Conservation (phyloP, 2,329 filamentous ascomycete species). For the Didymella exigua region DNA sequence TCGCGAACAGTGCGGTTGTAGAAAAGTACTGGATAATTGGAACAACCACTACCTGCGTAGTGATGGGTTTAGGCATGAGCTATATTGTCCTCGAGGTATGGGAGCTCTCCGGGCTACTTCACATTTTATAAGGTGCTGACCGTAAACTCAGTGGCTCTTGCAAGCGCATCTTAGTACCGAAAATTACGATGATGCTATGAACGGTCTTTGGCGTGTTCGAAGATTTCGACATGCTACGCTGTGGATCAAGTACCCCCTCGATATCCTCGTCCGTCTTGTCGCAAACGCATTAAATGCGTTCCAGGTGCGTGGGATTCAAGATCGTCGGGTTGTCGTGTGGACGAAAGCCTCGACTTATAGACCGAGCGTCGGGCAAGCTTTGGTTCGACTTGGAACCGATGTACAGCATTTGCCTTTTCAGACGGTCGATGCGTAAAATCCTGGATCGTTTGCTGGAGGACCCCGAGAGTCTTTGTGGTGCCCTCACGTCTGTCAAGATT, state of each 20-base stretch:
- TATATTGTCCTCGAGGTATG: slow-evolving; percentile 42
- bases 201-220: slow-evolving; percentile 30
- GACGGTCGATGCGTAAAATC: neutral
- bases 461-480: neutral
- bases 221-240: slow-evolving; percentile 25
- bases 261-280: slow-evolving; percentile 13
- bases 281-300: slow-evolving; percentile 14
- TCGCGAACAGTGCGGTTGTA: slow-evolving; percentile 32
- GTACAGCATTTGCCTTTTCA: slow-evolving; percentile 14
- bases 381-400: slow-evolving; percentile 1
- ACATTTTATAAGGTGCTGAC: neutral
- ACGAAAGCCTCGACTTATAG: neutral
- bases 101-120: neutral
- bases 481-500: neutral
- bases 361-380: neutral
- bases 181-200: slow-evolving; percentile 26
- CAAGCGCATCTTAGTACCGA: slow-evolving; percentile 44
- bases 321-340: slow-evolving; percentile 1
- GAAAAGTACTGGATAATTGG: slow-evolving; percentile 39
- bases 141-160: slow-evolving; percentile 34
- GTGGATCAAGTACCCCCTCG: slow-evolving; percentile 21
- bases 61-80: slow-evolving; percentile 38
- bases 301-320: slow-evolving; percentile 2
- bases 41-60: slow-evolving; percentile 29
- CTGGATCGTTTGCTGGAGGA: neutral